Evolutionary conservation across 176 grass and related monocot species (phyloP).

Genomic region (Aegilops bicornis): DNA sequence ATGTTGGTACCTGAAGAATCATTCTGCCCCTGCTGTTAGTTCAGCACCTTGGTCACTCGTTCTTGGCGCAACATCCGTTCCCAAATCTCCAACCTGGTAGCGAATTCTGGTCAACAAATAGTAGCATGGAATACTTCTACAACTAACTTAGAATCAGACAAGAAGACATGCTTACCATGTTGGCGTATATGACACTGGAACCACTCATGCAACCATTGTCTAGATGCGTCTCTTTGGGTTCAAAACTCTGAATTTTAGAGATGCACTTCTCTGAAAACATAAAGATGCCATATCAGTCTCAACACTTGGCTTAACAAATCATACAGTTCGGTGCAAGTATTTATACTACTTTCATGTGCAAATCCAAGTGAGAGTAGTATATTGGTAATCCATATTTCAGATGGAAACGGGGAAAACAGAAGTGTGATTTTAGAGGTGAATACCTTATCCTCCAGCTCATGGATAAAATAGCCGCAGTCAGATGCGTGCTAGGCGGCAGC

Average conservation of each 20-base stretch:
- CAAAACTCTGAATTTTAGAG: constrained; percentile 83
- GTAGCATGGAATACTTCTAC: neutral
- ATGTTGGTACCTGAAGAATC: neutral
- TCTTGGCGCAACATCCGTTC: constrained; percentile 36
- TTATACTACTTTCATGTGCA: too few species aligned
- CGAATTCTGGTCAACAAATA: neutral
- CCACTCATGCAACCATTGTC: constrained; percentile 94
- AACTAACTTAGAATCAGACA: constrained; percentile 9
- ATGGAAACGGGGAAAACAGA: neutral
- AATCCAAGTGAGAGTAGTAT: neutral
- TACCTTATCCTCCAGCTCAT: constrained; percentile 90
- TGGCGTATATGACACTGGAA: constrained; percentile 95
- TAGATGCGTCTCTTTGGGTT: constrained; percentile 85
- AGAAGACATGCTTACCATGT: constrained; percentile 52
- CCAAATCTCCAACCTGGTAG: constrained; percentile 79
- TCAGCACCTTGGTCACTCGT: too few species aligned
- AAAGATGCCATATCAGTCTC: too few species aligned
- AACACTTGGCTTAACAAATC: too few species aligned
- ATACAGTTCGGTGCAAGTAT: too few species aligned
- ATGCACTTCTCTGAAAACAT: constrained; percentile 67
- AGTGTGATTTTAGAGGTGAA: neutral
- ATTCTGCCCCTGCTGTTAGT: too few species aligned
- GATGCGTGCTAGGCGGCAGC: too few species aligned
- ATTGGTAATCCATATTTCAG: neutral
- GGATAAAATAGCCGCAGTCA: constrained; percentile 44